Evolutionary conservation across 306 rosid genomes (phyloP).

Genomic region (Corylus heterophylla): DNA sequence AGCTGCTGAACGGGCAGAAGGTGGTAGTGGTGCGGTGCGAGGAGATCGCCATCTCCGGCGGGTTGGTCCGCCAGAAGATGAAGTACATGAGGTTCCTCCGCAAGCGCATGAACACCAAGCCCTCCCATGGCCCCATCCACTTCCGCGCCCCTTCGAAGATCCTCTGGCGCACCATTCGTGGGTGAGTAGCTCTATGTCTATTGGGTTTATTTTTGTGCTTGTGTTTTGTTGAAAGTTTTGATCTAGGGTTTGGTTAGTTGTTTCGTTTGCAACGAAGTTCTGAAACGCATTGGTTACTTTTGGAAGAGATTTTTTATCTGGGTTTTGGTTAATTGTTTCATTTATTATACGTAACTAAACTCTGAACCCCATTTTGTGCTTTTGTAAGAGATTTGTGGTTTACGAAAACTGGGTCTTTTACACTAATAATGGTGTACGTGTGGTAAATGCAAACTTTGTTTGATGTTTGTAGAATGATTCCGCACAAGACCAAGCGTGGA

Average conservation of each 20-base stretch:
- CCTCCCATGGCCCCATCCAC: slow-evolving; percentile 79
- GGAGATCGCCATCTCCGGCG: slow-evolving; percentile 75
- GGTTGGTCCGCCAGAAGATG: slow-evolving; percentile 75
- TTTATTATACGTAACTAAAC: background rate
- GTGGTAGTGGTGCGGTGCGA: slow-evolving; percentile 65
- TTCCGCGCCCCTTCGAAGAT: slow-evolving; percentile 76
- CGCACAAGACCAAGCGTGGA: slow-evolving; percentile 66
- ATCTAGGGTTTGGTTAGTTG: background rate
- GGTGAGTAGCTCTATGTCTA: slow-evolving; percentile 35
- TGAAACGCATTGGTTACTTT: background rate
- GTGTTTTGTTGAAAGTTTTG: background rate
- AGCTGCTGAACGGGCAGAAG: slow-evolving; percentile 71
- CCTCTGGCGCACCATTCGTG: slow-evolving; percentile 83
- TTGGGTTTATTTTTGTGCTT: background rate
- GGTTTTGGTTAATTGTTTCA: background rate
- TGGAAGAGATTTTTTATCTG: no score
- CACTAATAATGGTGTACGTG: background rate
- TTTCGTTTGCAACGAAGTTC: no score
- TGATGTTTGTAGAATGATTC: slow-evolving; percentile 47
- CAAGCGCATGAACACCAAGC: slow-evolving; percentile 82
- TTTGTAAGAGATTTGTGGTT: no score
- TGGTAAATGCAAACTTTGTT: background rate
- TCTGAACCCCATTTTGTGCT: background rate
- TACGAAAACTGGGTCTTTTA: no score
- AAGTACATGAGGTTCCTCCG: slow-evolving; percentile 75